Conservation (phyloP, 495 filamentous ascomycete species). For the Penicillium samsonianum region DNA sequence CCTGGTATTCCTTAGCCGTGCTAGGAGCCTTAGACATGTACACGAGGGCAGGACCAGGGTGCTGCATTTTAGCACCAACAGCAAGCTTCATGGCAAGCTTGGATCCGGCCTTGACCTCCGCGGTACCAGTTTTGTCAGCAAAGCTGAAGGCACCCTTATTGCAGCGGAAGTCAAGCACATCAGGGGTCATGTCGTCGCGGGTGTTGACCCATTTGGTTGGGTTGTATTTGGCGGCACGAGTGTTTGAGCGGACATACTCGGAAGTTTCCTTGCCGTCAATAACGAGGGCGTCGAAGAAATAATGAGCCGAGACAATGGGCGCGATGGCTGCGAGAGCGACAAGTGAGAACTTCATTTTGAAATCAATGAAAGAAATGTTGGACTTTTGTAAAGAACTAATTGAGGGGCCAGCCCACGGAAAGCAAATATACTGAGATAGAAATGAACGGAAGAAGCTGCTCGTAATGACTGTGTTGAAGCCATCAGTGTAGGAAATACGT, state of each 20-base stretch:
- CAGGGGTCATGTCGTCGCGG: neutral
- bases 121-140: neutral
- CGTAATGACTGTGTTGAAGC: neutral
- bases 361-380: neutral
- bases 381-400: neutral
- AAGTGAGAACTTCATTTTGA: neutral
- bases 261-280: neutral
- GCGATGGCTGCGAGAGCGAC: neutral
- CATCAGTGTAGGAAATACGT: neutral
- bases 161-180: neutral
- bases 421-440: neutral
- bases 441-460: neutral
- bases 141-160: neutral
- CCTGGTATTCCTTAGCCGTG: slow-evolving; percentile 37
- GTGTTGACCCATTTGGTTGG: neutral
- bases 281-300: neutral
- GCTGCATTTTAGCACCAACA: slow-evolving; percentile 34
- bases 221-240: neutral
- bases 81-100: slow-evolving; percentile 9
- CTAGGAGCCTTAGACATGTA: slow-evolving; percentile 50
- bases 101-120: neutral
- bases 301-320: neutral
- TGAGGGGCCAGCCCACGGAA: neutral
- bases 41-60: slow-evolving; percentile 48
- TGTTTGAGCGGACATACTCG: neutral